Conservation (phyloP, 2,329 filamentous ascomycete genomes). For the Monosporascus sp. region DNA sequence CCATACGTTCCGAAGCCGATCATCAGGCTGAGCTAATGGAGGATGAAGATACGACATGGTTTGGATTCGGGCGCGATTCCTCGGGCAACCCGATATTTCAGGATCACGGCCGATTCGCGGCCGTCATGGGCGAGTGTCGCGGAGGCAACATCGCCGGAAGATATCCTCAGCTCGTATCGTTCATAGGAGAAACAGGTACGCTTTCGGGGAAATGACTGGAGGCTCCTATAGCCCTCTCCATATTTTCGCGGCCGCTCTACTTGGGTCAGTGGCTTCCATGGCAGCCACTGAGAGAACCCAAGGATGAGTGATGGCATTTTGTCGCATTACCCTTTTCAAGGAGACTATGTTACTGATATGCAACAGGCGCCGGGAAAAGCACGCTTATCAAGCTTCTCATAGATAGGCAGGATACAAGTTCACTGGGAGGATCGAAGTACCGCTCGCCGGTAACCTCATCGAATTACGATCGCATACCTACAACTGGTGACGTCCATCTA, state of each 20-base stretch:
- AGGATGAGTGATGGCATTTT: background rate
- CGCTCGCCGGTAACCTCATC: conserved; percentile 41
- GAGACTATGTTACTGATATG: background rate
- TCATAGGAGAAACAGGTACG: conserved; percentile 36
- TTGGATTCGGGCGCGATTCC: conserved; percentile 26
- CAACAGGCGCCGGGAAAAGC: conserved; percentile 40
- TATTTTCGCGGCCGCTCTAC: background rate
- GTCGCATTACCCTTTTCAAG: background rate
- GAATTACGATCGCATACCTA: conserved; percentile 34
- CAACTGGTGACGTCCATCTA: conserved; percentile 46
- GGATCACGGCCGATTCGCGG: conserved; percentile 35
- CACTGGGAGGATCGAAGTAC: conserved; percentile 22
- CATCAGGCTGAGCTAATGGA: conserved; percentile 26
- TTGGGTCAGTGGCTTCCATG: background rate
- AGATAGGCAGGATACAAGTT: conserved; percentile 25
- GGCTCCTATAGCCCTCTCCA: background rate
- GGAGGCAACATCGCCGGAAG: conserved; percentile 21
- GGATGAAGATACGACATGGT: conserved; percentile 28
- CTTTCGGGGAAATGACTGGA: background rate
- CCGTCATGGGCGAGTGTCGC: conserved; percentile 31
- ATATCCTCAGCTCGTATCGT: conserved; percentile 36
- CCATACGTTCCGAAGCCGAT: conserved; percentile 23
- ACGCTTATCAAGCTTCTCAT: conserved; percentile 44
- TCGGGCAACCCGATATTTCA: conserved; percentile 22
- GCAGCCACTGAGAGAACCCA: background rate